Percentiles rank a stretch among this genome's conserved stretches.
Evolutionary conservation across 768 basidiomycete species (phyloP).

Genomic region (Lactifluus subvellereus): DNA sequence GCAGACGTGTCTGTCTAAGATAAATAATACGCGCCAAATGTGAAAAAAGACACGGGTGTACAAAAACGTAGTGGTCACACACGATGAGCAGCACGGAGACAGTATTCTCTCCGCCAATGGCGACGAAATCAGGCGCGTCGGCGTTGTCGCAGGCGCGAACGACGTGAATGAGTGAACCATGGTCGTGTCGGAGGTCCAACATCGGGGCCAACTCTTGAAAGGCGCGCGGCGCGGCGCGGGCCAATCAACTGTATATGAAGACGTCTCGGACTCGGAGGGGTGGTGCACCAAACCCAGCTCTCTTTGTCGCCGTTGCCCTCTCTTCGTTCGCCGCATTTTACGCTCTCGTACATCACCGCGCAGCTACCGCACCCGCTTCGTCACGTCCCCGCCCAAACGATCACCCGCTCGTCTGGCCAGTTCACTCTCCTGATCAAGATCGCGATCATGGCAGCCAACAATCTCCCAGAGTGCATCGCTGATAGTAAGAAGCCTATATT

Average conservation of each 20-base stretch:
- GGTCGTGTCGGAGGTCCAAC: slow-evolving; percentile 58
- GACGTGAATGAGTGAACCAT: slow-evolving; percentile 54
- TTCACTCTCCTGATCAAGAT: slow-evolving; percentile 34
- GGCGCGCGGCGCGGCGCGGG: neutral
- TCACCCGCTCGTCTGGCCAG: slow-evolving; percentile 60
- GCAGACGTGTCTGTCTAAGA: slow-evolving; percentile 36
- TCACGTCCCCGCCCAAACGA: slow-evolving; percentile 54
- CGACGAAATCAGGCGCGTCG: slow-evolving; percentile 63
- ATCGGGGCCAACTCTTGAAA: neutral
- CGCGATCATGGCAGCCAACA: slow-evolving; percentile 33
- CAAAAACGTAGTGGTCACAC: slow-evolving; percentile 29
- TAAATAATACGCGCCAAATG: slow-evolving; percentile 34
- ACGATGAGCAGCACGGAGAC: slow-evolving; percentile 65
- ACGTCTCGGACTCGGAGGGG: slow-evolving; percentile 20
- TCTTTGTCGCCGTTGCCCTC: slow-evolving; percentile 51
- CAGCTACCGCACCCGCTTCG: slow-evolving; percentile 54
- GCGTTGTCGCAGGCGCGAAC: slow-evolving; percentile 58
- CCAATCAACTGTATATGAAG: neutral
- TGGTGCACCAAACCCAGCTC: slow-evolving; percentile 54
- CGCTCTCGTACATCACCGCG: slow-evolving; percentile 49
- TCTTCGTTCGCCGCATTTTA: slow-evolving; percentile 56
- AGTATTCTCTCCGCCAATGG: slow-evolving; percentile 67
- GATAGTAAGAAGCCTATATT: slow-evolving; percentile 36
- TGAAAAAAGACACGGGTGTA: slow-evolving; percentile 18
- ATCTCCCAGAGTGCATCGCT: slow-evolving; percentile 32